Base-by-base conservation (phyloP, 768 basidiomycete genomes). In the Zangia roseola region DNA sequence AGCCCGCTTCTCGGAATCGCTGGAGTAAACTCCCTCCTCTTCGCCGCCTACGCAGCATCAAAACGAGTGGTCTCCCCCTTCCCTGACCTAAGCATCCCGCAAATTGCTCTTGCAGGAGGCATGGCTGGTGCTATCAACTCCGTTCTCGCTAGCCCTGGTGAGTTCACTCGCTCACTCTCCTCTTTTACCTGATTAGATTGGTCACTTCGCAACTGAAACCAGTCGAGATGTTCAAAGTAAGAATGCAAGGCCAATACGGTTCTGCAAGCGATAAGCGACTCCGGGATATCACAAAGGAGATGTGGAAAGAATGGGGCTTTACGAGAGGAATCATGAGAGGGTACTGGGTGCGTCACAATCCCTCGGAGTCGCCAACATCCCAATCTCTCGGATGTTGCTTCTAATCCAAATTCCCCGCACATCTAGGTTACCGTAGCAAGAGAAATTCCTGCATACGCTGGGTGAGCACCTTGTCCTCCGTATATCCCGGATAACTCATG, bases 221-320 rank as follows among this genome's bases (percentile, higher is more conserved):
- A 91, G 91, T 93, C 43, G 97, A 99, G 70, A 91, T 98, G 89
- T 97, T 97, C 75, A 98, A 99, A 70, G 91, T 97, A 24, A 80
- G 91, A 16, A 97, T 97, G 95, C 94, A 97, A 69, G 94, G 88
- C 7, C 91, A 97, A 64, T 95, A 97, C 58, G 95, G 94, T 10
- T 77, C 75, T 4, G 75, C 81, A 12, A 76, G 79, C 9, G 94
- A 97, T 64, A 87, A 94, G 67, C 79, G 81, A 34, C 74, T 99
- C 23, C 71, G 85, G 30, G 76, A 72, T 8, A 77, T 97, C 9
- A 81, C 80, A 14, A 72, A 70, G 19, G 93, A 94, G 55, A 91
- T 94, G 85, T 97, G 91, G 86, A 68, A 62, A 25, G 72, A 91
- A 52, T 93, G 86, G 79, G 95, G 97, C 0, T 84, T 98, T 53